Evolutionary conservation across 2,329 filamentous ascomycete species (phyloP), one percentile per base, ranked within the genome.

Genomic region (Mariannaea sp.): DNA sequence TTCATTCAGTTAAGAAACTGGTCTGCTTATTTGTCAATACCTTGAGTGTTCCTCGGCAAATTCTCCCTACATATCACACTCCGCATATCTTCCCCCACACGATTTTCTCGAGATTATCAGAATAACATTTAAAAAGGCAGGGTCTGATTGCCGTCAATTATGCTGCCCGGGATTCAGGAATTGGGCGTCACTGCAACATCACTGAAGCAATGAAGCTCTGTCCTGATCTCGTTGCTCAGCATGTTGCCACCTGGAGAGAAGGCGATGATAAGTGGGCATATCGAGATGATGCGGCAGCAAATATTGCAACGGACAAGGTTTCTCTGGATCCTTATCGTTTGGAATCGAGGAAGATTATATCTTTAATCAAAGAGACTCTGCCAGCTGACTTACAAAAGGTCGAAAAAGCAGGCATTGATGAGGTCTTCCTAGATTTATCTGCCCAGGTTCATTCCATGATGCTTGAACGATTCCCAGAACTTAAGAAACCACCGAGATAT

Each of bases 101-200:
- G 26, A 8, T 30, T 20, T 47, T 17, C 5, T 39, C 30, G 10
- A 3, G 26, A 14, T 9, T 36, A 35, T 17, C 20, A 36, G 56
- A 14, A 50, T 68, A 44, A 66, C 60, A 48, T 13, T 19, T 17
- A 17, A 38, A 7, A 62, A 86, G 89, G 89, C 89, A 95, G 72
- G 91, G 89, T 7, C 80, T 99, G 19, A 99, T 99, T 68, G 94
- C 94, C 3, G 86, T 99, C 72, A 99, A 99, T 75, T 99, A 99
- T 68, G 86, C 94, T 2, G 92, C 93, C 5, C 86, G 94, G 13
- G 81, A 82, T 7, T 92, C 84, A 65, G 92, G 90, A 2, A 85
- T 99, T 48, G 87, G 80, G 38, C 80, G 93, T 27, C 90, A 95
- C 74, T 86, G 93, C 58, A 89, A 85, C 7, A 81, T 90, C 35